Evolutionary conservation across 176 grass and related monocot species (phyloP), one percentile per base, ranked within the genome.

Genomic region (Canna indica): DNA sequence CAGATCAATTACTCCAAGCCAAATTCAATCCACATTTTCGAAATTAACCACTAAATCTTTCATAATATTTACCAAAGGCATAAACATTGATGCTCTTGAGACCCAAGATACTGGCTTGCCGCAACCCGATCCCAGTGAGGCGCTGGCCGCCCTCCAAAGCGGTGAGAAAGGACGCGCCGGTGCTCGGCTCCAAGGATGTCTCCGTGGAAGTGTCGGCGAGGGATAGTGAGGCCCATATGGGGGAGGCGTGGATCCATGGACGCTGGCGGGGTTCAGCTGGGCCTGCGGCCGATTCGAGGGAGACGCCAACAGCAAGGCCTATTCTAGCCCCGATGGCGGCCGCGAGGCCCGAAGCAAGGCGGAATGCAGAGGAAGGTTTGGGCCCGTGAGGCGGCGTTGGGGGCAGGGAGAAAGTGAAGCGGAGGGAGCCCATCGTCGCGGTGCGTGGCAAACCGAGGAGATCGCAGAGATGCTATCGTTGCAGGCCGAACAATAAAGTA

Each of bases 41-140:
- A 68, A 67, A 68, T 13, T 18, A 48, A 50, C 1, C 10, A 47
- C n/a, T 17, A 58, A 36, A 16, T 56, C 59, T 11, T 4, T 41
- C 12, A 17, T 34, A 42, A 17, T 33, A 45, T 68, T 79, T 97
- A 97, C 93, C 93, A 66, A 92, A 97, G 0, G 88, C 83, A 22
- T 97, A 97, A 52, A 90, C 86, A 81, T 87, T 82, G 50, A 92
- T 92, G 47, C 73, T 72, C 82, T 90, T 97, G 79, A 97, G 79
- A 22, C 88, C 93, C 48, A 97, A 76, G 52, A 97, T 31, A 73
- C 28, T 90, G 62, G 76, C 83, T 82, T 63, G 87, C 29, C 93
- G 79, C 35, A 92, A 78, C 50, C 93, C 93, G 36, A 97, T 67
- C 69, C 88, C 88, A 36, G 91, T 84, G 44, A 96, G 79, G 47